Base-by-base conservation (phyloP, 352 stramenopile genomes). In the Halophytophthora polymorphica region DNA sequence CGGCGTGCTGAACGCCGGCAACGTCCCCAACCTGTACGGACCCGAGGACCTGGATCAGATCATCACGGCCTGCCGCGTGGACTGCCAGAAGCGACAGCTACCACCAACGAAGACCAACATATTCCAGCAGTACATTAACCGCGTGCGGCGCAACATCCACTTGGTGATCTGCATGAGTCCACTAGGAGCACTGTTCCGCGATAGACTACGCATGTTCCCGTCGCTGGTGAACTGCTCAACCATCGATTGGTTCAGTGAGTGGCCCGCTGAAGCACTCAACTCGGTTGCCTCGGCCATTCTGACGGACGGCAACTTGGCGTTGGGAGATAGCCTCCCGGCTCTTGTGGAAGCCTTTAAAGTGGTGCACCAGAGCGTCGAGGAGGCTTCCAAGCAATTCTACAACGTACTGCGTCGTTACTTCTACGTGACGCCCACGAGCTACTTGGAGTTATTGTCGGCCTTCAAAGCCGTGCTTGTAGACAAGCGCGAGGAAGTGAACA, bases 51-150 rank as follows among this genome's bases (percentile, higher is more conserved):
- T 98, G 56, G 92, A 98, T 29, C 69, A 84, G 42, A 98, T 98
- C 59, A 75, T 94, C 34, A 95, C 71, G 1, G 71, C 86, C 5
- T 97, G 88, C 34, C 79, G 88, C 31, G 77, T 90, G n/a, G 89
- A 98, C n/a, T 98, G 91, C 56, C 75, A 88, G 50, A 96, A 96
- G 49, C 85, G 90, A 31, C 79, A 94, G 23, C 77, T 98, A 23
- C 77, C 86, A 2, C 88, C 91, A 4, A 98, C 91, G 1, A 97
- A 97, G 60, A 91, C 95, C 17, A 98, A 98, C 56, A 97, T 97
- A 7, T 98, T 96, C 54, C 70, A 93, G 48, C 90, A 98, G 68
- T 98, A 96, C 62, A 85, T 98, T 48, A 83, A 94, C 28, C 81
- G 90, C 21, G 93, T 98, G 21, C 75, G 90, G 3, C 74, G 76